A percentile compares a stretch with the other conserved stretches of the same genome.
Evolutionary conservation across 2,329 filamentous ascomycete genomes (phyloP).

Genomic region (Bipolaris cookei): DNA sequence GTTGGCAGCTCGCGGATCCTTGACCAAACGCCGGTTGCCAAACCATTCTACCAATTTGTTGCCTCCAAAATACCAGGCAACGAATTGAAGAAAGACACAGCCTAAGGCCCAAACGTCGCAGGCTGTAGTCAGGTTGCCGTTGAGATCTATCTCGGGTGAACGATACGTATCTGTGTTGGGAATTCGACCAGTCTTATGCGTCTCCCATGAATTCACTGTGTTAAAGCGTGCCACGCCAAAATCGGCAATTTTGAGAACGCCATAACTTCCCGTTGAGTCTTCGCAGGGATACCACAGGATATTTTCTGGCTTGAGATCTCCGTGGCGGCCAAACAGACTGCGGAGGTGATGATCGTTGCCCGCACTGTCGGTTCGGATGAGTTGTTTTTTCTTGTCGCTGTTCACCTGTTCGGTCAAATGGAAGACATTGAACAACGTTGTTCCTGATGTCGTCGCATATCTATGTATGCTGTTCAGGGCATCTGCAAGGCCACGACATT

Average conservation of each 20-base stretch:
- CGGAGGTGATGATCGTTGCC: not conserved
- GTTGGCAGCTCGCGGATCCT: not conserved
- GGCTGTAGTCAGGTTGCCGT: conserved; percentile 23
- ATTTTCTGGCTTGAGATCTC: conserved; percentile 49
- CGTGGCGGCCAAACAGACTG: conserved; percentile 39
- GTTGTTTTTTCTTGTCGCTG: not conserved
- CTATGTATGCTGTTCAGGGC: conserved; percentile 9
- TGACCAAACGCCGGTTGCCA: not conserved
- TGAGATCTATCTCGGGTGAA: conserved; percentile 48
- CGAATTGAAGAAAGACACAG: conserved; percentile 39
- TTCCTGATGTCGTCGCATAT: conserved; percentile 5
- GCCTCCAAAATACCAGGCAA: conserved; percentile 32
- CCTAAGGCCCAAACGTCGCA: conserved; percentile 48
- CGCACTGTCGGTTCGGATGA: not conserved
- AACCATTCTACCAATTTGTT: not conserved
- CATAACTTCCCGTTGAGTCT: conserved; percentile 1
- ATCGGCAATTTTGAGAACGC: conserved; percentile 43
- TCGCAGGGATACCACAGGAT: conserved; percentile 40
- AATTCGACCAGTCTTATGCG: not conserved
- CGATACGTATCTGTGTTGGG: conserved; percentile 42
- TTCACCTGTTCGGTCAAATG: not conserved
- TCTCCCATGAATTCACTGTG: conserved; percentile 5
- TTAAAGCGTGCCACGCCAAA: conserved; percentile 30
- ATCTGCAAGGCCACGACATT: conserved; percentile 13
- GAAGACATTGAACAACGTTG: not conserved